phyloP scores from a whole-genome alignment of 2,329 filamentous ascomycete species.

The Penicillium carneum region DNA sequence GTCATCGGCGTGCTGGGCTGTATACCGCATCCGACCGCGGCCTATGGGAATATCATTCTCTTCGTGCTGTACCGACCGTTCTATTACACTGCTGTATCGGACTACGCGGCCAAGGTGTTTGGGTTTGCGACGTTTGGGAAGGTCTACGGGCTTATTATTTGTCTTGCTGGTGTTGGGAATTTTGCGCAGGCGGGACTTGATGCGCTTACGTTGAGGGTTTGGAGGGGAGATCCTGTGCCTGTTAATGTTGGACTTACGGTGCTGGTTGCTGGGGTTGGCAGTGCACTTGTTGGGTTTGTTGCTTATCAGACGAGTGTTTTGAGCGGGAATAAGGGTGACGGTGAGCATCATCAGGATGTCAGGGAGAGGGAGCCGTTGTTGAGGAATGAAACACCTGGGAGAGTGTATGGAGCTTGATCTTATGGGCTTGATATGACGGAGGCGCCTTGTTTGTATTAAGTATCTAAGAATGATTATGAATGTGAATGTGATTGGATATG shows the following conservation, averaged over 20 bases:
- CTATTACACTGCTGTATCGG: conserved; percentile 87
- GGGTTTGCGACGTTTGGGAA: conserved; percentile 90
- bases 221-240: conserved; percentile 74
- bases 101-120: conserved; percentile 90
- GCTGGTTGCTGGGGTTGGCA: conserved; percentile 69
- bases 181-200: conserved; percentile 84
- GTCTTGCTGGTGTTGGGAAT: conserved; percentile 81
- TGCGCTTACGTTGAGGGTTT: conserved; percentile 75
- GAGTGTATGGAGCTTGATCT: conserved; percentile 8
- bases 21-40: conserved; percentile 72
- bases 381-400: background rate
- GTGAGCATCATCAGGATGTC: background rate
- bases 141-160: conserved; percentile 92
- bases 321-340: background rate
- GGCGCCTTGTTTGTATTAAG: background rate
- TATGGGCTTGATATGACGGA: too few relatives aligned
- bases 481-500: background rate
- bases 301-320: conserved; percentile 54
- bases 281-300: conserved; percentile 72
- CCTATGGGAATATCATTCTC: conserved; percentile 76
- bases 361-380: conserved; percentile 16
- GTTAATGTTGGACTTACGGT: conserved; percentile 74
- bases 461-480: background rate
- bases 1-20: conserved; percentile 78
- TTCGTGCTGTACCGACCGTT: conserved; percentile 87